Evolutionary conservation across 1,284 basidiomycete species (phyloP), one percentile per base, ranked within the genome.

Genomic region (Vanrija humicola): DNA sequence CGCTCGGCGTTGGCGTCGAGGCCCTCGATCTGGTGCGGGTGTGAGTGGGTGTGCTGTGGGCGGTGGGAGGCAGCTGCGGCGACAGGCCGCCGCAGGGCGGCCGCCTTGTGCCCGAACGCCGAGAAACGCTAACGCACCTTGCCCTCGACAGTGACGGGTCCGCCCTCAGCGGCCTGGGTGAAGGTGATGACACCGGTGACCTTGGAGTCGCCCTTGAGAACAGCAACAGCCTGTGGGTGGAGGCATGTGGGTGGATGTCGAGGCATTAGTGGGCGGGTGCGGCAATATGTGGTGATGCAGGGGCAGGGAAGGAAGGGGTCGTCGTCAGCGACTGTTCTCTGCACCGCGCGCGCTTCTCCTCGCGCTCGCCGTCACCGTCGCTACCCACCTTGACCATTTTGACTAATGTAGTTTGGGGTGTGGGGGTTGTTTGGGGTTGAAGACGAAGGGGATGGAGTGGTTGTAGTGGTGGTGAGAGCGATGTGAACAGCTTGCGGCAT

Each of bases 171-270:
- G 4, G 78, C 64, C 72, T 90, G 88, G 43, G 80, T 78, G 74
- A 90, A 88, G 44, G 78, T 81, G 58, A 89, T 82, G 25, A 80
- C 83, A 50, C 88, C 88, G 48, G 77, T 76, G 52, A 86, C 84
- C 56, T 76, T 70, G 7, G 84, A 67, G 56, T 82, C 81, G 46
- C 87, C 86, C 59, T 79, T 82, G 65, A 90, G 78, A 25, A 87
- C 80, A 26, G 82, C 86, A 46, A 86, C 80, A 39, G 87, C 87
- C 86, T 87, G 57, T 21, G 34, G 28, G 28, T 29, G 28, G 28
- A 29, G 28, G 7, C 21, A 23, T 28, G 10, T 2, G 9, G 34
- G 44, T 34, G 4, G 42, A 50, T 29, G 26, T 39, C 40, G 19
- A 38, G 29, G 44, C 38, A 42, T 21, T 25, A 15, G 40, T 12